These are phyloP conservation scores for Colletotrichum sojae DNA, from an alignment of 2,329 filamentous ascomycete species.

Conservation along the genomic window DNA sequence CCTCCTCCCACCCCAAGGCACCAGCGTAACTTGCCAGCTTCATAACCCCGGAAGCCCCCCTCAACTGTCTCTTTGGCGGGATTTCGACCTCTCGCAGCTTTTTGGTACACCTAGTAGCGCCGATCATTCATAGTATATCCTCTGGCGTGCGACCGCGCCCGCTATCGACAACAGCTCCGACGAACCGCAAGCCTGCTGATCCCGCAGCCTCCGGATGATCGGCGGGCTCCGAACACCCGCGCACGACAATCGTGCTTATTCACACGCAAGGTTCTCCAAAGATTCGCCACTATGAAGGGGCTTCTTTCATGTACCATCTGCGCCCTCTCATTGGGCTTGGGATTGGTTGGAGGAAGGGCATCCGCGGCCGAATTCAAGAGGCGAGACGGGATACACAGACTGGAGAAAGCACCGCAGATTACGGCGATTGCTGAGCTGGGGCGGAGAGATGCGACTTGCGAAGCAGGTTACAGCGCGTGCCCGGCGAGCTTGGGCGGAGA, in stretches of 20 bases:
- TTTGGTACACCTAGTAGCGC: not conserved
- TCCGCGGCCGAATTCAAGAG: constrained; percentile 47
- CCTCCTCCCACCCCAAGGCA: constrained; percentile 24
- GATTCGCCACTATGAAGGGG: constrained; percentile 13
- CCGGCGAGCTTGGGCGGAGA: constrained; percentile 58
- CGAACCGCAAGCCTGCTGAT: constrained; percentile 13
- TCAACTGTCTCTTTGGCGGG: not conserved
- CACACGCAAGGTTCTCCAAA: not conserved
- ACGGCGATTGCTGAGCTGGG: constrained; percentile 34
- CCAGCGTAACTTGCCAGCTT: constrained; percentile 32
- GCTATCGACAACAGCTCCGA: not conserved
- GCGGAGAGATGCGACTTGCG: constrained; percentile 44
- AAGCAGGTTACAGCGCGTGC: constrained; percentile 50
- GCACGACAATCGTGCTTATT: constrained; percentile 13
- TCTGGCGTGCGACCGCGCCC: not conserved
- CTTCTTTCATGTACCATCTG: constrained; percentile 25
- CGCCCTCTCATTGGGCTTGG: constrained; percentile 14
- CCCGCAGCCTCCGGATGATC: constrained; percentile 20
- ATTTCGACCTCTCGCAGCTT: not conserved
- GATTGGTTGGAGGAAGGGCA: not conserved
- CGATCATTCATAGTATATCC: not conserved
- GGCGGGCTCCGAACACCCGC: not conserved
- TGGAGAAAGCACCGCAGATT: constrained; percentile 46
- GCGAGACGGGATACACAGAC: constrained; percentile 49
- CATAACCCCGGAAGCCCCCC: constrained; percentile 13